Percentiles rank a stretch among this genome's conserved stretches.
Conservation (phyloP, 768 basidiomycete genomes). For the Phanerochaete sordida region DNA sequence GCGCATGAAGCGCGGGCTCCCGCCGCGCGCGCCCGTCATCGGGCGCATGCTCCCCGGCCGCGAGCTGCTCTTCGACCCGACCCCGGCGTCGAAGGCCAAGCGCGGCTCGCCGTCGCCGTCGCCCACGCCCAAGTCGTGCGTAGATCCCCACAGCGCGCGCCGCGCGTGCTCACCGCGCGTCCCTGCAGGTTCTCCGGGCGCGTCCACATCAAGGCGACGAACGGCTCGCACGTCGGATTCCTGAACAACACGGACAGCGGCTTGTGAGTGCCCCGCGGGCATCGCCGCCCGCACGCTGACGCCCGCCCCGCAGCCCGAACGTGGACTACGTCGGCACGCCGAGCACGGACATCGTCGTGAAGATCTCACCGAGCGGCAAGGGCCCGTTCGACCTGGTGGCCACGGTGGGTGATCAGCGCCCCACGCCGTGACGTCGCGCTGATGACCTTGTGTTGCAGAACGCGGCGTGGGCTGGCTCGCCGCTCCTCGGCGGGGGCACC, state of each 20-base stretch:
- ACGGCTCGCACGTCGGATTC: neutral
- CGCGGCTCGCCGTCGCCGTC: neutral
- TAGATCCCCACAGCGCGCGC: neutral
- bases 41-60: slow-evolving; percentile 6
- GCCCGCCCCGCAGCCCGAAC: neutral
- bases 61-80: neutral
- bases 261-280: neutral
- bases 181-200: slow-evolving; percentile 2
- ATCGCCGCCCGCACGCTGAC: neutral
- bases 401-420: slow-evolving; percentile 28
- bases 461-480: slow-evolving; percentile 33
- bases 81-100: neutral
- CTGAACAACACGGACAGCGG: slow-evolving; percentile 6
- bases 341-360: neutral
- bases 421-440: neutral
- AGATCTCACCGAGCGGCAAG: neutral
- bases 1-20: slow-evolving; percentile 3
- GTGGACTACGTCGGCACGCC: slow-evolving; percentile 1
- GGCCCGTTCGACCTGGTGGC: slow-evolving; percentile 32
- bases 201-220: neutral
- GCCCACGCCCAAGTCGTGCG: neutral
- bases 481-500: slow-evolving; percentile 35
- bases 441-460: slow-evolving; percentile 28
- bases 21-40: slow-evolving; percentile 2
- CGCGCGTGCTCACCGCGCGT: neutral